These are phyloP conservation scores for Chlamydomonas sp. DNA, from an alignment of 139 green algal genomes.

Conservation along the genomic window DNA sequence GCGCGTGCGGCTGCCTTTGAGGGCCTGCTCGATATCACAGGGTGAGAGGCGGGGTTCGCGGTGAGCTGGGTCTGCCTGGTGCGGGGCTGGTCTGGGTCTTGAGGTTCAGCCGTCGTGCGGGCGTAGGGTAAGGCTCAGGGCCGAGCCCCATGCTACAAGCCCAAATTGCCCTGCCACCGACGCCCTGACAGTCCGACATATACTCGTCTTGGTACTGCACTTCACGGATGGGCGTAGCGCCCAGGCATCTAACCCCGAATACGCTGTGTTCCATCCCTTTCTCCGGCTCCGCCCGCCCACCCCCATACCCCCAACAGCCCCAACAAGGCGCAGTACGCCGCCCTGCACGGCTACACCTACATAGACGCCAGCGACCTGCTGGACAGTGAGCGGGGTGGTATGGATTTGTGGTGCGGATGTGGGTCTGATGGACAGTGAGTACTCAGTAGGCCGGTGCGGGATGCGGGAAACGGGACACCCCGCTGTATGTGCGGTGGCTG, in stretches of 20 bases:
- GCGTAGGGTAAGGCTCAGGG: too few relatives aligned
- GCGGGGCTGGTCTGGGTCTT: not conserved
- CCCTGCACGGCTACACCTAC: constrained; percentile 42
- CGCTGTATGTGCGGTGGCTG: too few relatives aligned
- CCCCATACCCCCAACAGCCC: not conserved
- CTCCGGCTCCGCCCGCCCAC: not conserved
- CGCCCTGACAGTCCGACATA: too few relatives aligned
- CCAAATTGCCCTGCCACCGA: too few relatives aligned
- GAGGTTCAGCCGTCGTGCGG: not conserved
- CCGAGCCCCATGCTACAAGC: too few relatives aligned
- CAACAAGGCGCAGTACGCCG: constrained; percentile 31
- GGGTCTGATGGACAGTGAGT: constrained; percentile 25
- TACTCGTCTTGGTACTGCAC: too few relatives aligned
- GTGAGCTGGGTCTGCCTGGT: too few relatives aligned
- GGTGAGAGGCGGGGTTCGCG: not conserved
- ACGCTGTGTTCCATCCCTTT: not conserved
- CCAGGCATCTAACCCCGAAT: not conserved
- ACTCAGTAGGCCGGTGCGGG: too few relatives aligned
- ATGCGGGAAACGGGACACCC: not conserved
- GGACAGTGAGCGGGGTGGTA: not conserved
- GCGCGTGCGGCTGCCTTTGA: not conserved
- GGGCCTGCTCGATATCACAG: constrained; percentile 4
- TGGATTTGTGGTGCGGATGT: too few relatives aligned
- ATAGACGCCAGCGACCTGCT: constrained; percentile 32
- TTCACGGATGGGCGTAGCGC: not conserved